Evolutionary conservation across 208 protist species (phyloP).

Genomic region (Wallacemonas sp.): DNA sequence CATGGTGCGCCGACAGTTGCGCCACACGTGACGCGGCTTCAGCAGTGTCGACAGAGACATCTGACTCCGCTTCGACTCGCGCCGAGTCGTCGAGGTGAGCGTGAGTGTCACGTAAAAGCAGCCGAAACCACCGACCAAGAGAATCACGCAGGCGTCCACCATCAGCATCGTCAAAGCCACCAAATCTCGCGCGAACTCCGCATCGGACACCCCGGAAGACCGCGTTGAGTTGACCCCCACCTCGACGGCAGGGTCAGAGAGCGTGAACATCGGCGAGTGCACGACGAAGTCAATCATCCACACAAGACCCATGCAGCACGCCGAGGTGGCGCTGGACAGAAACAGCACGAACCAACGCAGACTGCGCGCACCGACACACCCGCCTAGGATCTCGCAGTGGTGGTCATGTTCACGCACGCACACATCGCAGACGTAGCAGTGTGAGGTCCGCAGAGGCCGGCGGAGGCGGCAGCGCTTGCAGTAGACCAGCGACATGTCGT

Average conservation of each 20-base stretch:
- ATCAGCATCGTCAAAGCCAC: constrained; percentile 37
- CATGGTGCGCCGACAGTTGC: constrained; percentile 23
- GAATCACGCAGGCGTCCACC: constrained; percentile 35
- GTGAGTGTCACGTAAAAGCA: constrained; percentile 58
- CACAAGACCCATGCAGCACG: constrained; percentile 25
- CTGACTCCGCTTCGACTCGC: constrained; percentile 36
- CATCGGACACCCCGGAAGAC: background rate
- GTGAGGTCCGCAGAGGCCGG: constrained; percentile 35
- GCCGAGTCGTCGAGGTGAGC: constrained; percentile 46
- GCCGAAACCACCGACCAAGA: constrained; percentile 54
- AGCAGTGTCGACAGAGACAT: constrained; percentile 22
- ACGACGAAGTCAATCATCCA: constrained; percentile 36
- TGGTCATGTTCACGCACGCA: constrained; percentile 84
- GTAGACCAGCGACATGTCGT: constrained; percentile 39
- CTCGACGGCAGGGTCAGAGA: background rate
- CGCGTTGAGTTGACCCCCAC: background rate
- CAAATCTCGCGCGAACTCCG: constrained; percentile 9
- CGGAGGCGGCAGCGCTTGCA: constrained; percentile 62
- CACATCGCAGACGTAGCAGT: constrained; percentile 69
- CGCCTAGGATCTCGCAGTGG: constrained; percentile 75
- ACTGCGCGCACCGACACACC: constrained; percentile 62
- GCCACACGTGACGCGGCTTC: constrained; percentile 24
- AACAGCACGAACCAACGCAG: constrained; percentile 31
- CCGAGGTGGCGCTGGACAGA: constrained; percentile 32
- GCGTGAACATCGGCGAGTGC: background rate